These are phyloP conservation scores for Trichophyton simii DNA, from an alignment of 2,329 filamentous ascomycete genomes.

Conservation along the genomic window DNA sequence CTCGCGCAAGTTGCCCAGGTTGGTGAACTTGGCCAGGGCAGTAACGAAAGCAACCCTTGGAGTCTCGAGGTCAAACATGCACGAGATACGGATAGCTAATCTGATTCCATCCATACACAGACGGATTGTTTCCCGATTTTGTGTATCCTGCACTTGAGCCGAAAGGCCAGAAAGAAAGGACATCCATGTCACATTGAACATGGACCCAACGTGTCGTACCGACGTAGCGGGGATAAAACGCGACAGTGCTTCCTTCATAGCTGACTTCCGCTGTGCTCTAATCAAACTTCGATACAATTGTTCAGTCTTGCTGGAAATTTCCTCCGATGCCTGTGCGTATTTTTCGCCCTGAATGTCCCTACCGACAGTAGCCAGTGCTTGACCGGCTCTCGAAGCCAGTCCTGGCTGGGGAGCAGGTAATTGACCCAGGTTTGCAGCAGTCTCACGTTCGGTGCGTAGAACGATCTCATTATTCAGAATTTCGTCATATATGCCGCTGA, in stretches of 20 bases:
- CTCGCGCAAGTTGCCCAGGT: conserved; percentile 87
- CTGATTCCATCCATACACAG: conserved; percentile 93
- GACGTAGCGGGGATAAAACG: conserved; percentile 86
- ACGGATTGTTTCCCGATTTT: conserved; percentile 83
- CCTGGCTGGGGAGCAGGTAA: conserved; percentile 49
- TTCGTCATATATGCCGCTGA: conserved; percentile 80
- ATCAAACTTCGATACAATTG: conserved; percentile 91
- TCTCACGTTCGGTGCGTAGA: conserved; percentile 78
- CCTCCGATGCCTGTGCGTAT: conserved; percentile 87
- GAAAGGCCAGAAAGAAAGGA: conserved; percentile 92
- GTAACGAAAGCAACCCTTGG: conserved; percentile 90
- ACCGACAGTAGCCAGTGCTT: conserved; percentile 81
- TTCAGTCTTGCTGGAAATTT: conserved; percentile 69
- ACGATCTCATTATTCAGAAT: conserved; percentile 89
- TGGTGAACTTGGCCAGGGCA: conserved; percentile 83
- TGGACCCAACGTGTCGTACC: conserved; percentile 86
- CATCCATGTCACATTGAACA: conserved; percentile 99
- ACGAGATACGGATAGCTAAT: conserved; percentile 83
- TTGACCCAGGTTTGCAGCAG: conserved; percentile 65
- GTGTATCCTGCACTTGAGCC: conserved; percentile 81
- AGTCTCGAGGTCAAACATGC: conserved; percentile 85
- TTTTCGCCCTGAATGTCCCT: conserved; percentile 85
- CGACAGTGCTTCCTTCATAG: conserved; percentile 52
- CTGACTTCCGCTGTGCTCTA: conserved; percentile 72
- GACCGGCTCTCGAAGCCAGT: conserved; percentile 69